Evolutionary conservation across 495 filamentous ascomycete genomes (phyloP), one percentile per base, ranked within the genome.

Genomic region (Hamigera avellanea): DNA sequence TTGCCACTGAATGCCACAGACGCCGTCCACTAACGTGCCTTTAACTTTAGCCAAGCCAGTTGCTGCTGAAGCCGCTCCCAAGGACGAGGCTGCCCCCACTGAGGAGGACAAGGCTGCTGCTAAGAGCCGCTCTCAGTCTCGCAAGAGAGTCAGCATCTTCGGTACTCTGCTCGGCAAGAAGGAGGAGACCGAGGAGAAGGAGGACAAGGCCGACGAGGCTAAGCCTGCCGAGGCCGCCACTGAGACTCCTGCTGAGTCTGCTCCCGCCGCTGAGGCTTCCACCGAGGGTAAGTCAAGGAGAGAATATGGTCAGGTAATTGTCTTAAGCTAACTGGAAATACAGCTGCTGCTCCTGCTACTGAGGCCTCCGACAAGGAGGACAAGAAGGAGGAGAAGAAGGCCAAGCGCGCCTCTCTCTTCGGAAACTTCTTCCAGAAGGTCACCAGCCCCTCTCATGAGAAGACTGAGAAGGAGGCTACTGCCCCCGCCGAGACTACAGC

Each of bases 71-170:
- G 42, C 46, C 14, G 55, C 57, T 31, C 53, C 64, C 36, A 58
- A 59, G 41, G 64, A 70, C 38, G 61, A 72, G 39, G 46, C 54
- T 37, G 49, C 52, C 47, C 50, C 54, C 43, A 57, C 54, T 52
- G 64, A 75, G 48, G 55, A 57, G 40, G 56, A 45, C 28, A 59
- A 65, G 48, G 62, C 65, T 28, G 37, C 60, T 40, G 59, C 70
- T 40, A 74, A 72, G 56, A 70, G 71, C 55, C 82, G 83, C 46
- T 93, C 86, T 37, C 82, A 83, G 40, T 93, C 83, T 52, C 81
- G 81, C 57, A 94, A 94, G 80, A 80, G 86, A 41, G 52, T 64
- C 28, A 87, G 83, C 51, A 77, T 93, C 64, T 93, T 96, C 59
- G 83, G 80, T 44, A 62, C 55, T 39, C 66, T 87, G 31, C 66